Evolutionary conservation across 345 rosid genomes (phyloP).

Genomic region (Populus ilicifolia): DNA sequence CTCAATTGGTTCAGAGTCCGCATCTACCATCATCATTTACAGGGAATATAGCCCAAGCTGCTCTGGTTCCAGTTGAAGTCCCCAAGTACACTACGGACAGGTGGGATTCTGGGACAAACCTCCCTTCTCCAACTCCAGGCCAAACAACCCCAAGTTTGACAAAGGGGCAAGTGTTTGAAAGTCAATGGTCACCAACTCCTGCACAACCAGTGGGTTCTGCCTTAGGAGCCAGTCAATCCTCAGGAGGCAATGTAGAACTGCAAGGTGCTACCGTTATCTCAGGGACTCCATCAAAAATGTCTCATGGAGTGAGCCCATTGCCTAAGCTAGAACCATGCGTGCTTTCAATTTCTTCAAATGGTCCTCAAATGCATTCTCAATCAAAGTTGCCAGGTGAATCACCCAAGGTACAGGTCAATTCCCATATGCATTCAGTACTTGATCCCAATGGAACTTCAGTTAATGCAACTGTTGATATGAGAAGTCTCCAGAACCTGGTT

Average conservation of each 20-base stretch:
- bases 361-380: constrained; percentile 33
- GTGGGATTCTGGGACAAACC: constrained; percentile 64
- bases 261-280: constrained; percentile 25
- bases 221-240: constrained; percentile 22
- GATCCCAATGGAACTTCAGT: constrained; percentile 23
- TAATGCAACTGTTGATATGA: constrained; percentile 32
- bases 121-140: constrained; percentile 93
- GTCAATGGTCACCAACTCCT: constrained; percentile 65
- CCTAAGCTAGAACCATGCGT: constrained; percentile 35
- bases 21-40: constrained; percentile 25
- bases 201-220: constrained; percentile 36
- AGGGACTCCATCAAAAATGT: constrained; percentile 28
- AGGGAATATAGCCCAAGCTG: background rate
- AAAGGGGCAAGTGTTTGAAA: constrained; percentile 47
- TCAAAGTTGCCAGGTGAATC: constrained; percentile 28
- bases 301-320: constrained; percentile 32
- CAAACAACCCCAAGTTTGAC: constrained; percentile 38
- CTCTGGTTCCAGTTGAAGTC: constrained; percentile 47
- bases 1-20: constrained; percentile 30
- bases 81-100: constrained; percentile 47
- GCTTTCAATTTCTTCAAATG: constrained; percentile 36
- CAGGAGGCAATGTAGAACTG: constrained; percentile 27
- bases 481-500: constrained; percentile 49
- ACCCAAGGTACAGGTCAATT: constrained; percentile 36
- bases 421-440: constrained; percentile 21